phyloP scores from a whole-genome alignment of 768 basidiomycete genomes.

The Tubosaeta sp. region DNA sequence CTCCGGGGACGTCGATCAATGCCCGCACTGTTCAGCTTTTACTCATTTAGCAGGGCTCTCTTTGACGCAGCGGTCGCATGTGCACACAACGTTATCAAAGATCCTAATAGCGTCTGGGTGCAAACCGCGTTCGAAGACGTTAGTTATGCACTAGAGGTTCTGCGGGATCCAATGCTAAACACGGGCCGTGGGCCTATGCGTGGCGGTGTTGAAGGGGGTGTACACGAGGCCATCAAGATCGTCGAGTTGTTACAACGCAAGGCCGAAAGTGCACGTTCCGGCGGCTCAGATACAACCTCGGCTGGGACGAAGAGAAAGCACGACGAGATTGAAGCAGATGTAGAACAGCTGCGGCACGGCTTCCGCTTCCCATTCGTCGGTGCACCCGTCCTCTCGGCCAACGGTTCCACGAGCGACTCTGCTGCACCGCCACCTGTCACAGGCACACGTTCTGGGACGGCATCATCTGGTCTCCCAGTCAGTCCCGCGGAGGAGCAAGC shows the following conservation, averaged over 20 bases:
- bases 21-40: conserved; percentile 51
- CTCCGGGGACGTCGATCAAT: conserved; percentile 31
- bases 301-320: conserved; percentile 43
- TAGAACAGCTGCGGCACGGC: conserved; percentile 25
- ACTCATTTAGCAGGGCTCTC: conserved; percentile 56
- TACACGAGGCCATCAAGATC: conserved; percentile 37
- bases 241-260: conserved; percentile 39
- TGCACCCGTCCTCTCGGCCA: conserved; percentile 26
- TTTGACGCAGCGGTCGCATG: conserved; percentile 66
- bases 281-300: conserved; percentile 7
- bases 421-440: background rate
- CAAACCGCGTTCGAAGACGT: conserved; percentile 45
- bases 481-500: conserved; percentile 12
- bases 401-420: background rate
- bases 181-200: conserved; percentile 31
- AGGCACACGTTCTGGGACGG: background rate
- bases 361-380: conserved; percentile 45
- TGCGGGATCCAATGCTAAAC: conserved; percentile 34
- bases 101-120: conserved; percentile 46
- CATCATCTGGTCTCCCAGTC: background rate
- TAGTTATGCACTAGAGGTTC: conserved; percentile 39
- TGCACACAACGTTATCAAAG: conserved; percentile 56
- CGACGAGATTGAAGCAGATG: conserved; percentile 35
- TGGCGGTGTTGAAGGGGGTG: conserved; percentile 30
- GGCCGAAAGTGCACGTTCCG: conserved; percentile 32